Percentiles rank a stretch among this genome's conserved stretches.
These are phyloP conservation scores for sunflower (Helianthus annuus) DNA, from an alignment of 129 eudicot species.

Conservation along the genomic window HanXRQr2.0-SUNRISE NC_035436.2:119275235-119275734, in stretches of 20 bases:
- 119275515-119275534: not conserved
- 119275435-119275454: not conserved
- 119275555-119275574: not conserved
- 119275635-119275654: not conserved
- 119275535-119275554: not conserved
- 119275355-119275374: constrained; percentile 1
- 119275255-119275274: constrained; percentile 99
- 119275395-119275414: not conserved
- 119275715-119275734: too few species aligned
- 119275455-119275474: not conserved
- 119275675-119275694: not conserved
- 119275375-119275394: not conserved
- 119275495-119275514: not conserved
- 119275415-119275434: not conserved
- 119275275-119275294: constrained; percentile 96
- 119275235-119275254: constrained; percentile 95
- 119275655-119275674: not conserved
- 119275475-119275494: not conserved
- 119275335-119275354: not conserved
- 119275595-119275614: too few species aligned
- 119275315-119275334: constrained; percentile 5
- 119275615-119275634: not conserved
- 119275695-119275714: not conserved
- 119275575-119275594: too few species aligned
- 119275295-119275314: not conserved